Conservation (phyloP, 768 basidiomycete species). For the Glaciozyma martinii region DNA sequence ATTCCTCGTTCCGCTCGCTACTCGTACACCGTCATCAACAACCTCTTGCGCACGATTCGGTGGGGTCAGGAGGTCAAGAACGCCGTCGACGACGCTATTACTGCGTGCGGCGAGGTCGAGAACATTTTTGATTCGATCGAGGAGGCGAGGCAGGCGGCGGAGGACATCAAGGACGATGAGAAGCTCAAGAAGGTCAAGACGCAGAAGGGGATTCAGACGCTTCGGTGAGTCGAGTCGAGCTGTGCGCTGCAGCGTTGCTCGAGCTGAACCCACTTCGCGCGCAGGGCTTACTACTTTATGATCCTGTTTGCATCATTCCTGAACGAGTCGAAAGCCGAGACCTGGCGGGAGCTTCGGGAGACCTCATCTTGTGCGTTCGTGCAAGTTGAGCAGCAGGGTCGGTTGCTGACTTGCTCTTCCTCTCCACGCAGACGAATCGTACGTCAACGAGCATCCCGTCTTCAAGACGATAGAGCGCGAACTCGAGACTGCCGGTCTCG, state of each 20-base stretch:
- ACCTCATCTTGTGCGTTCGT: conserved; percentile 39
- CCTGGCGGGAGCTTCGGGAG: conserved; percentile 23
- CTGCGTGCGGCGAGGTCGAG: conserved; percentile 69
- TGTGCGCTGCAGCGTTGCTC: conserved; percentile 79
- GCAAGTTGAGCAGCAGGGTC: too few relatives aligned
- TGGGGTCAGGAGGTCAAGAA: conserved; percentile 68
- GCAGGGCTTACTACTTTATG: conserved; percentile 14
- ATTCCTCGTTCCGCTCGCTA: not conserved
- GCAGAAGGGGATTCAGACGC: conserved; percentile 57
- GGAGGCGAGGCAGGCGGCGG: conserved; percentile 63
- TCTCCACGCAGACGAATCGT: conserved; percentile 59
- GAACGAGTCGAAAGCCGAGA: conserved; percentile 26
- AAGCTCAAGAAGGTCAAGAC: conserved; percentile 52
- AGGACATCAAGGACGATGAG: conserved; percentile 56
- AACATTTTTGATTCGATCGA: conserved; percentile 87
- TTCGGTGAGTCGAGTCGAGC: conserved; percentile 58
- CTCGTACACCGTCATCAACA: conserved; percentile 71
- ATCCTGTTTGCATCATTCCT: conserved; percentile 37
- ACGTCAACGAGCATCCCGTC: conserved; percentile 80
- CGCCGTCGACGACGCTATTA: conserved; percentile 71
- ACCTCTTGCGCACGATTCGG: conserved; percentile 57
- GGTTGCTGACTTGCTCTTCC: too few relatives aligned
- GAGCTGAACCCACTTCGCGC: conserved; percentile 65
- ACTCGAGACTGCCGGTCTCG: conserved; percentile 62
- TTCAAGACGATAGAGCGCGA: conserved; percentile 95